Base-by-base conservation (phyloP, 768 basidiomycete genomes). In the Leccinum boreale region DNA sequence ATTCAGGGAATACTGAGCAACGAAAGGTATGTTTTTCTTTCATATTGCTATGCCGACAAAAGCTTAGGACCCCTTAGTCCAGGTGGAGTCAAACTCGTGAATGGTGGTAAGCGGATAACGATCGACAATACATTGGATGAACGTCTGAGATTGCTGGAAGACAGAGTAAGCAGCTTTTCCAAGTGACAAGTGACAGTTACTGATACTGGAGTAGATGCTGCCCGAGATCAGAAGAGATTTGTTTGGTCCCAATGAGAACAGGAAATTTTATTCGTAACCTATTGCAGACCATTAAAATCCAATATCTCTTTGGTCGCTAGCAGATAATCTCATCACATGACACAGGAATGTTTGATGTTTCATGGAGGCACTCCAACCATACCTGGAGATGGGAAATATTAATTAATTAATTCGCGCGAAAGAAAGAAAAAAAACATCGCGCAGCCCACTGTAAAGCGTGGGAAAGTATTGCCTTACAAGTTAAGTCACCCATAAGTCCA, bases 81-180 rank as follows among this genome's bases (percentile, higher is more conserved):
- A 56, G 97, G 97, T 14, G 96, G 96, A 14, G 77, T 97, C 49
- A 86, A 86, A 66, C 81, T 98, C 17, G 68, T 81, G 14, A 90
- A 83, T 53, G 88, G 87, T 21, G 80, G 80, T 10, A 80, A 81
- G 33, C 84, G 92, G 52, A 98, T 98, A 71, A 89, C 85, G 21
- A 81, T 99, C 23, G 91, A 98, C 74, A 98, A 99, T 70, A 94
- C 95, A 2, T 78, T 99, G 52, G 95, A 96, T 65, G 94, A 98
- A 73, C 82, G 96, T 49, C 74, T 99, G 67, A 81, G 86, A 62
- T 73, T 98, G 62, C 76, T 99, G 42, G 94, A 98, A 75, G 92
- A 97, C 69, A 82, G 89, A 75, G 94, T 92, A 61, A 61, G 86
- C 74, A 10, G 14, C 28, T 28, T n/a, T 21, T n/a, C 31, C 45